Evolutionary conservation across 495 filamentous ascomycete species (phyloP).

Genomic region (Penicillium diatomitis): DNA sequence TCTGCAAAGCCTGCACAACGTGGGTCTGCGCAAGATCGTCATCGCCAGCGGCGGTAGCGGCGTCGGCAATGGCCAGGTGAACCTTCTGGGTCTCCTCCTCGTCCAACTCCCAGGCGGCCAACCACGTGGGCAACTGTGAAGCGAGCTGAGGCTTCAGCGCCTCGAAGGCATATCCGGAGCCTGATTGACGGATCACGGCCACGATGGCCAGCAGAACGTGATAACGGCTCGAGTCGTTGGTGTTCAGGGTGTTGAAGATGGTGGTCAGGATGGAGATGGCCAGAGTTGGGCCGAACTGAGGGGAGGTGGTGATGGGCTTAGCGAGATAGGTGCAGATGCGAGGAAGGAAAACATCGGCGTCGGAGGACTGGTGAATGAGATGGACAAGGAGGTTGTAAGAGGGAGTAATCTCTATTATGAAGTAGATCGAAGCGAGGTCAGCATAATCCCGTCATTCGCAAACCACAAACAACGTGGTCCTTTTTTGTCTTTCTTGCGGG

Average conservation of each 20-base stretch:
- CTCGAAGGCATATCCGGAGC: conserved; percentile 64
- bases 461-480: neutral
- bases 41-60: conserved; percentile 67
- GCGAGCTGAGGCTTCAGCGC: conserved; percentile 69
- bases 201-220: conserved; percentile 81
- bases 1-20: conserved; percentile 73
- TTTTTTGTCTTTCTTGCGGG: neutral
- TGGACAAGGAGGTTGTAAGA: conserved; percentile 95
- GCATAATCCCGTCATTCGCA: too few relatives aligned
- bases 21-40: conserved; percentile 71
- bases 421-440: too few relatives aligned
- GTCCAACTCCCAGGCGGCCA: conserved; percentile 73
- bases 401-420: conserved; percentile 65
- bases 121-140: conserved; percentile 66
- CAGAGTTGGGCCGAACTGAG: conserved; percentile 72
- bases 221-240: conserved; percentile 68
- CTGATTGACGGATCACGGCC: conserved; percentile 62
- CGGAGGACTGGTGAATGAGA: conserved; percentile 74
- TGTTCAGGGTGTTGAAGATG: conserved; percentile 87
- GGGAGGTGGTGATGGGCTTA: conserved; percentile 75
- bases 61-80: conserved; percentile 68
- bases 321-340: conserved; percentile 79
- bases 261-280: conserved; percentile 83
- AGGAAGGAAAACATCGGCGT: conserved; percentile 75
- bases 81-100: conserved; percentile 73